Conservation (phyloP, 768 basidiomycete genomes). For the Albatrellus ellisii region DNA sequence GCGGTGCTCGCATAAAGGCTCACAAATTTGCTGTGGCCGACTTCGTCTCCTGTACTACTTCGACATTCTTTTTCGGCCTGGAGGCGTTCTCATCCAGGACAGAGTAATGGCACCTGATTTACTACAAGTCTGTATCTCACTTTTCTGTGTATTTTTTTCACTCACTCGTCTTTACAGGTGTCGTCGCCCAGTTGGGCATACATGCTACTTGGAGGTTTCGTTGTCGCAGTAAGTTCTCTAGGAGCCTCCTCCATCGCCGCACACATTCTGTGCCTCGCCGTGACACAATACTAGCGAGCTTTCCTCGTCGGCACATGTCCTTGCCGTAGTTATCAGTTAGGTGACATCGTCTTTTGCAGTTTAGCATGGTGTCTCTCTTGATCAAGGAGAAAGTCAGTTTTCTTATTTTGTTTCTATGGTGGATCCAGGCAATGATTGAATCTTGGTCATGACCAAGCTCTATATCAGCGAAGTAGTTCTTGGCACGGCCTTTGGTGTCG, state of each 20-base stretch:
- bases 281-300: not conserved
- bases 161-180: not conserved
- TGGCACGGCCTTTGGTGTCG: constrained; percentile 56
- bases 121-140: not conserved
- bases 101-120: too few relatives aligned
- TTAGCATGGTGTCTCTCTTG: constrained; percentile 72
- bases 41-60: too few relatives aligned
- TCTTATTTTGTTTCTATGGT: not conserved
- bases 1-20: too few relatives aligned
- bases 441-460: constrained; percentile 27
- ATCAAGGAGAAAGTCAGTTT: constrained; percentile 62
- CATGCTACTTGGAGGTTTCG: constrained; percentile 47
- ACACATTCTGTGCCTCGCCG: too few relatives aligned
- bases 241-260: too few relatives aligned
- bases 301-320: too few relatives aligned
- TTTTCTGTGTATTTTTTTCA: not conserved
- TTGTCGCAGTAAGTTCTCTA: constrained; percentile 29
- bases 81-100: too few relatives aligned
- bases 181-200: constrained; percentile 36
- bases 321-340: too few relatives aligned
- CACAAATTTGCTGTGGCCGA: too few relatives aligned
- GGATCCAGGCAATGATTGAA: not conserved
- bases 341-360: constrained; percentile 33
- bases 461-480: constrained; percentile 93
- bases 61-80: too few relatives aligned